A percentile compares a stretch with the other conserved stretches of the same genome.
These are phyloP conservation scores for Cordyceps tenuipes DNA, from an alignment of 2,329 filamentous ascomycete genomes.

Conservation along the genomic window DNA sequence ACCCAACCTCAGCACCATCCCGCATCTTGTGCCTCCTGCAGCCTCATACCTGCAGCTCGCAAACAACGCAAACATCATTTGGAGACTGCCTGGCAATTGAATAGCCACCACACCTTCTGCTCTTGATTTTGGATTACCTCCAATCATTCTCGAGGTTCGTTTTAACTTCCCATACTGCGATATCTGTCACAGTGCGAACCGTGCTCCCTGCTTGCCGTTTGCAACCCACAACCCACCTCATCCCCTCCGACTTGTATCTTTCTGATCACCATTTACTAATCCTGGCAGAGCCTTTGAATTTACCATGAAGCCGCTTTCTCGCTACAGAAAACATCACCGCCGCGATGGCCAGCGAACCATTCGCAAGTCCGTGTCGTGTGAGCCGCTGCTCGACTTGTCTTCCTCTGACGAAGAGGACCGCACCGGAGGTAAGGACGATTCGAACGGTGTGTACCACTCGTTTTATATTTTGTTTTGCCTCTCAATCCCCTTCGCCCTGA, in stretches of 20 bases:
- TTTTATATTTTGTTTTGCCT: neutral
- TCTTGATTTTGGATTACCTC: neutral
- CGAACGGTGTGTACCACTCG: neutral
- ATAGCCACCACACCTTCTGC: neutral
- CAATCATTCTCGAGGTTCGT: neutral
- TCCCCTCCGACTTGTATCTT: neutral
- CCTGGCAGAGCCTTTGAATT: neutral
- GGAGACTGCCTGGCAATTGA: neutral
- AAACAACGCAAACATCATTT: slow-evolving; percentile 8
- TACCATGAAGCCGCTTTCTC: slow-evolving; percentile 2
- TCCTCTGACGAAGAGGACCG: slow-evolving; percentile 14
- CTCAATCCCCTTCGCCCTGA: too few relatives aligned
- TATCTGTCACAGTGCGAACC: neutral
- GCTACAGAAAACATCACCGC: neutral
- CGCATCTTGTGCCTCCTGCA: neutral
- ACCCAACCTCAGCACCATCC: neutral
- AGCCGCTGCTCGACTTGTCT: slow-evolving; percentile 9
- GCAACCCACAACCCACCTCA: neutral
- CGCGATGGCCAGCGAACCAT: slow-evolving; percentile 10
- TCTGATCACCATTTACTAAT: neutral
- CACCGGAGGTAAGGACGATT: slow-evolving; percentile 10
- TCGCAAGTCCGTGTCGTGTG: slow-evolving; percentile 13
- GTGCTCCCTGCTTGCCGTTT: neutral
- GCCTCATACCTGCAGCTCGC: neutral
- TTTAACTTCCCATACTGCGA: too few relatives aligned